Base-by-base conservation (phyloP, 805 yeast genomes). In the Schwanniomyces pseudopolymorphus region DNA sequence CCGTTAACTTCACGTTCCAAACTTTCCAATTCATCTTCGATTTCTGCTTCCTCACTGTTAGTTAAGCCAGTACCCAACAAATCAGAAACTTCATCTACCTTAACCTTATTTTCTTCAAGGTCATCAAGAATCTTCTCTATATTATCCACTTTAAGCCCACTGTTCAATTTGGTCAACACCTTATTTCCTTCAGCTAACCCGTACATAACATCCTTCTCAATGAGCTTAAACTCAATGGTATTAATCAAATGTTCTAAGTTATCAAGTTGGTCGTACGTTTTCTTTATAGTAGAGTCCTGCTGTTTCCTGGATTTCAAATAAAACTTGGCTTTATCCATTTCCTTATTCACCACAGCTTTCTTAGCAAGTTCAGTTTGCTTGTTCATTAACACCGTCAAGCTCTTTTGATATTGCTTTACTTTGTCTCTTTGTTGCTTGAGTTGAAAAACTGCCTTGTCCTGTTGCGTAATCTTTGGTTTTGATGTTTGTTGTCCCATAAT, bases 391-490 rank as follows among this genome's bases (percentile, higher is more conserved):
- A 67, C 63, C 24, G 72, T 70, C 31, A 91, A 77, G 49, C 81
- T 79, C 39, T 70, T 70, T 56, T 83, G 87, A 52, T 90, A 87
- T 63, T 85, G 87, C 54, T 80, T 80, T 19, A 94, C 75, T 52
- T 84, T 85, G 66, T 94, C 99, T 49, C 97, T 74, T 56, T 95
- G 97, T 33, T 87, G 71, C 62, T 94, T 94, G 55, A 94, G 74
- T 59, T 91, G 94, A 52, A 89, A 75, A 9, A 94, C 79, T 0
- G 97, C 97, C 58, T 75, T 80, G 60, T 94, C 99, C 55, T 90
- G 91, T 31, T 84, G 75, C 5, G 96, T 89, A 16, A 92, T 82
- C 59, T 80, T 83, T 0, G 82, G 79, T 17, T 80, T 72, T 14
- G 72, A 58, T 35, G 72, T 56, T 52, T 66, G 70, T 43, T 69